Evolutionary conservation across 192 early-diverging fungal species (phyloP).

Genomic region (Helicostylum pulchrum): DNA sequence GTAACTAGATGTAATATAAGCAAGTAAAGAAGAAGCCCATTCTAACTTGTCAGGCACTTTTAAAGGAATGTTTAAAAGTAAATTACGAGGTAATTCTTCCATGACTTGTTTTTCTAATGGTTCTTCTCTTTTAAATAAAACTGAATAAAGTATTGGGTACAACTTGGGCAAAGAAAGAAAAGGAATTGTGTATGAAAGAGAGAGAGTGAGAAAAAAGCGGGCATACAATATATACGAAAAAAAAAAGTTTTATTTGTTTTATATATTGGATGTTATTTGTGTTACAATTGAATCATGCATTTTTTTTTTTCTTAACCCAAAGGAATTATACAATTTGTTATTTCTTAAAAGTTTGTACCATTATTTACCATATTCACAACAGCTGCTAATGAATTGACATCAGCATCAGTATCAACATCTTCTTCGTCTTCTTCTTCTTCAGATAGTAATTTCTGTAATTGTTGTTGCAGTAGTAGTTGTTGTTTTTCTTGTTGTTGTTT

Average conservation of each 20-base stretch:
- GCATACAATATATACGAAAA: no score
- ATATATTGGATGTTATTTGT: background rate
- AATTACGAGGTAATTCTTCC: slow-evolving; percentile 1
- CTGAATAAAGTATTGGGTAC: background rate
- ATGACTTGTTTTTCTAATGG: background rate
- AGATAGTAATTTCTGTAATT: background rate
- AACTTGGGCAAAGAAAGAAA: slow-evolving; percentile 6
- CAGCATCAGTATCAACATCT: background rate
- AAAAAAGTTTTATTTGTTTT: no score
- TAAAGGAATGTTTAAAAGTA: slow-evolving; percentile 4
- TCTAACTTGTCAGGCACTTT: slow-evolving; percentile 10
- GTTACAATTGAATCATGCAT: background rate
- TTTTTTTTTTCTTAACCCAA: no score
- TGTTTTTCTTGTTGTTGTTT: background rate
- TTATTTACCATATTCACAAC: slow-evolving; percentile 17
- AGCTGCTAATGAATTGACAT: background rate
- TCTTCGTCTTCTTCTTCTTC: slow-evolving; percentile 5
- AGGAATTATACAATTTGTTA: no score
- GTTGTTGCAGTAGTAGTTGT: background rate
- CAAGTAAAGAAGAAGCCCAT: slow-evolving; percentile 13
- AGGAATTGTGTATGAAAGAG: background rate
- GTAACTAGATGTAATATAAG: slow-evolving; percentile 22
- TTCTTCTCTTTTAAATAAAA: background rate
- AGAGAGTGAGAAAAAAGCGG: slow-evolving; percentile 2
- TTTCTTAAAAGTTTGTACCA: slow-evolving; percentile 5